Conservation (phyloP, 371 early-diverging fungal species). For the Mucor ambiguus region DNA sequence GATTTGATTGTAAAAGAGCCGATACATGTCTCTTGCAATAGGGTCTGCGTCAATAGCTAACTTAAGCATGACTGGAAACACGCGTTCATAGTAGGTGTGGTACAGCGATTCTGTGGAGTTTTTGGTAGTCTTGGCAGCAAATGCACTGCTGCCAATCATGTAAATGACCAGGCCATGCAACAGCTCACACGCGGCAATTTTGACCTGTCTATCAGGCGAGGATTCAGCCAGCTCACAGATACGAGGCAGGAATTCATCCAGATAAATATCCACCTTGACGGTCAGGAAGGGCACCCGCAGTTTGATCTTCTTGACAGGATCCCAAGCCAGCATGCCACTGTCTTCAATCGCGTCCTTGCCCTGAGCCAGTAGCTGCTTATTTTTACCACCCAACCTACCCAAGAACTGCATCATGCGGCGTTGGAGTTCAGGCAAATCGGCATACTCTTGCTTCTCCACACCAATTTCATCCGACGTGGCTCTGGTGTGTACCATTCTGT, state of each 20-base stretch:
- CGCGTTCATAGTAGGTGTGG: conserved; percentile 58
- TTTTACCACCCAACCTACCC: conserved; percentile 68
- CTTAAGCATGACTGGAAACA: conserved; percentile 73
- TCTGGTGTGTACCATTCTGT: conserved; percentile 13
- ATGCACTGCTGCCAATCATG: conserved; percentile 76
- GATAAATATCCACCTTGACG: conserved; percentile 58
- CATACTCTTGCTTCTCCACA: conserved; percentile 16
- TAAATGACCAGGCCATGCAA: conserved; percentile 71
- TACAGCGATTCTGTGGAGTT: conserved; percentile 57
- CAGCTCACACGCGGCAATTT: conserved; percentile 77
- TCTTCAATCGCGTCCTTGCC: conserved; percentile 3
- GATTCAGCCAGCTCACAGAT: conserved; percentile 76
- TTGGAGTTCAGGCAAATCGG: conserved; percentile 52
- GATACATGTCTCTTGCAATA: conserved; percentile 68
- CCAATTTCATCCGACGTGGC: conserved; percentile 23
- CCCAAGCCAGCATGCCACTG: conserved; percentile 58
- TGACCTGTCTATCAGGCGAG: conserved; percentile 75
- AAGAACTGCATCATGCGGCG: conserved; percentile 65
- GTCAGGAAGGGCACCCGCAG: conserved; percentile 72
- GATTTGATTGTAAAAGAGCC: conserved; percentile 62
- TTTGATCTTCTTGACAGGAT: conserved; percentile 52
- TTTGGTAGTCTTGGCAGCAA: conserved; percentile 43
- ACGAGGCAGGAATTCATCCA: conserved; percentile 79
- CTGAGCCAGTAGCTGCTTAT: conserved; percentile 51
- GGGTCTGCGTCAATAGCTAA: conserved; percentile 76